phyloP scores from a whole-genome alignment of 148 eudicot species.

The Heliosperma pusillum region DNA sequence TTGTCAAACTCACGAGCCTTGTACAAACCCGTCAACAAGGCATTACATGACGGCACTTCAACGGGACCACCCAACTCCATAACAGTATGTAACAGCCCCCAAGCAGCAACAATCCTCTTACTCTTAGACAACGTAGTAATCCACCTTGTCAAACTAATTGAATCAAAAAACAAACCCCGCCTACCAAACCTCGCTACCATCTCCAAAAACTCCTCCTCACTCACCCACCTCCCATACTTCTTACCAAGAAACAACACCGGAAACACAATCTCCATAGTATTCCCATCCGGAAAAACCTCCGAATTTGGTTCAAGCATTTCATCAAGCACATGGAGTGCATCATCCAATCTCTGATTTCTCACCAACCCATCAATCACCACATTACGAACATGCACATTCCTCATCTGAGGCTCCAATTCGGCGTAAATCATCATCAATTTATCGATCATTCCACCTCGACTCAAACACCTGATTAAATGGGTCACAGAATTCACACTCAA shows the following conservation, averaged over 20 bases:
- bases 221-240: conserved; percentile 27
- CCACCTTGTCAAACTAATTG: conserved; percentile 36
- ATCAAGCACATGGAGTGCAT: conserved; percentile 70
- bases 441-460: conserved; percentile 32
- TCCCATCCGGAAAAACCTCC: conserved; percentile 31
- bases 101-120: conserved; percentile 36
- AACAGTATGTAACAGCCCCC: conserved; percentile 42
- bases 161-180: conserved; percentile 34
- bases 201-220: conserved; percentile 38
- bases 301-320: conserved; percentile 62
- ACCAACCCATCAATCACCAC: conserved; percentile 36
- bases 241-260: conserved; percentile 31
- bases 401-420: conserved; percentile 31
- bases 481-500: conserved; percentile 39
- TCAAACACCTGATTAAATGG: conserved; percentile 35
- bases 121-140: conserved; percentile 43
- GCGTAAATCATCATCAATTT: conserved; percentile 34
- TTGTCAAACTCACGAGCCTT: conserved; percentile 34
- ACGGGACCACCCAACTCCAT: conserved; percentile 49
- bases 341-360: conserved; percentile 31
- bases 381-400: conserved; percentile 39
- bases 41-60: conserved; percentile 50
- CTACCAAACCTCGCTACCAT: conserved; percentile 40
- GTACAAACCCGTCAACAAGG: conserved; percentile 52
- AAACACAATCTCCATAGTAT: conserved; percentile 40